Base-by-base conservation (phyloP, 2,329 filamentous ascomycete genomes). In the Aspergillus pseudonomiae region DNA sequence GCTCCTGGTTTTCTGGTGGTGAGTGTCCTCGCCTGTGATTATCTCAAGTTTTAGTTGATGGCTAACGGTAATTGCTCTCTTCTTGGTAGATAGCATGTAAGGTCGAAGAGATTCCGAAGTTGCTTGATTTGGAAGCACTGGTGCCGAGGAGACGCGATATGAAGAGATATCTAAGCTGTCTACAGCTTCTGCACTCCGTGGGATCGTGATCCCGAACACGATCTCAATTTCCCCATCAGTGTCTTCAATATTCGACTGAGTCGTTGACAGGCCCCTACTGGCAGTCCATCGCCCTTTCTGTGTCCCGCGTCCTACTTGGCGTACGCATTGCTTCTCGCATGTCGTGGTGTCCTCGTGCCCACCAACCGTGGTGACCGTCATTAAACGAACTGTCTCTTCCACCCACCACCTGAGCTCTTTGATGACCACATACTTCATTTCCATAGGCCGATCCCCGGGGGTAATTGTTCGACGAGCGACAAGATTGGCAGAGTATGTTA, bases 381-480 rank as follows among this genome's bases (percentile, higher is more conserved):
- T 36, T 9, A 45, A 36, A 4, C 30, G 34, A 6, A 57, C 43
- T 6, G 56, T 64, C 43, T 64, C 56, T 26, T 64, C 59, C n/a
- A 64, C 34, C 24, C 34, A 43, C 59, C 63, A 64, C 26, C 50
- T 59, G 32, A 64, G n/a, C 55, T 64, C 41, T 54, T 62, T 62
- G 26, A 64, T 46, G 3, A 60, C 60, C 19, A 53, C 26, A 36
- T 59, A 32, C 30, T 48, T 62, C 9, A 52, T 34, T 50, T 64
- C 59, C 41, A 52, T 50, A 5, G 41, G 30, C 5, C 63, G 55
- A 19, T 30, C 14, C 4, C 63, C 56, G 3, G 24, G 46, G 19
- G 50, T 45, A 6, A 54, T 36, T 1, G 45, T 62, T 12, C 34
- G 24, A n/a, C 39, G 16, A 19, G 46, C 45, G 9, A 45, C 6